Evolutionary conservation across 2,329 filamentous ascomycete species (phyloP).

Genomic region (Colletotrichum godetiae): DNA sequence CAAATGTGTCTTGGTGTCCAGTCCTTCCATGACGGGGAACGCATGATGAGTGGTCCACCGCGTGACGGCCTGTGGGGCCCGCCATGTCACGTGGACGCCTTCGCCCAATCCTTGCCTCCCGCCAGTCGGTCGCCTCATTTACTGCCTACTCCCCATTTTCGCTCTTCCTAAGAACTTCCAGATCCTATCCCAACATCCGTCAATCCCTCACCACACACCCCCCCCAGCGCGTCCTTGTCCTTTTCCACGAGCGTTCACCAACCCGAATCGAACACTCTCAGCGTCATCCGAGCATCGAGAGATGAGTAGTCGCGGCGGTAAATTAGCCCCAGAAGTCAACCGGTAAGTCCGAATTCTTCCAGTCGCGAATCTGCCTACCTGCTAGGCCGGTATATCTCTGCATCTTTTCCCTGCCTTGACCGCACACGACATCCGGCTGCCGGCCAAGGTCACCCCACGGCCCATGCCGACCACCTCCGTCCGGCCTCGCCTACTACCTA

Average conservation of each 20-base stretch:
- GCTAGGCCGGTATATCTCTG: conserved; percentile 10
- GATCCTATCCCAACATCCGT: conserved; percentile 33
- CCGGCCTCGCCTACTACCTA: not conserved
- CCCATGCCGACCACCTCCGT: conserved; percentile 12
- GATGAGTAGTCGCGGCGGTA: conserved; percentile 97
- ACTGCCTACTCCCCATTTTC: conserved; percentile 38
- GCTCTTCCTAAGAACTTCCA: conserved; percentile 33
- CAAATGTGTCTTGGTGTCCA: conserved; percentile 4
- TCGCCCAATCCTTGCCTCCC: conserved; percentile 34
- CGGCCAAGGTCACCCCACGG: conserved; percentile 23
- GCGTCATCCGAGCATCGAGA: conserved; percentile 65
- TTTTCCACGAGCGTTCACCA: conserved; percentile 40
- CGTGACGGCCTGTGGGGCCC: conserved; percentile 26
- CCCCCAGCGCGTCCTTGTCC: conserved; percentile 40
- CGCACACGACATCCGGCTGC: conserved; percentile 23
- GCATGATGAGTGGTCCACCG: conserved; percentile 34
- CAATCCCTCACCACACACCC: conserved; percentile 37
- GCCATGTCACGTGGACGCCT: conserved; percentile 17
- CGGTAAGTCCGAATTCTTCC: conserved; percentile 69
- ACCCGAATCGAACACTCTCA: conserved; percentile 32
- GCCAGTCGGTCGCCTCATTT: conserved; percentile 36
- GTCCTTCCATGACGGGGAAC: conserved; percentile 20
- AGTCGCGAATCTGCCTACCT: conserved; percentile 13
- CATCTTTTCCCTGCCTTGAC: conserved; percentile 14
- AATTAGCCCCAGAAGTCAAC: conserved; percentile 99